Base-by-base conservation (phyloP, 768 basidiomycete genomes). In the Pisolithus marmoratus region DNA sequence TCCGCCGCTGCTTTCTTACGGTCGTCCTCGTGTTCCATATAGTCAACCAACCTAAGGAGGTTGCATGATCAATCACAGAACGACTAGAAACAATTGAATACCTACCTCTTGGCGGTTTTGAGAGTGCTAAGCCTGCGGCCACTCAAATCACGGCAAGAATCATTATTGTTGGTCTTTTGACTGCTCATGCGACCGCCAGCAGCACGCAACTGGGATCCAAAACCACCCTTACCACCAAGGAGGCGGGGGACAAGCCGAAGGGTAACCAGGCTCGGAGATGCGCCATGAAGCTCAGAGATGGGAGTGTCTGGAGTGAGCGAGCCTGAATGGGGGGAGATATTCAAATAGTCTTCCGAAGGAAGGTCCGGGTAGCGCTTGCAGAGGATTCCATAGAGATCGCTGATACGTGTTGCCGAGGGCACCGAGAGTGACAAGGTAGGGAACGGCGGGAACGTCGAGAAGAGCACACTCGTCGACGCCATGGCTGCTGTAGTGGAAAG, bases 101-200 rank as follows among this genome's bases (percentile, higher is more conserved):
- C 82, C 46, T 59, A 93, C 94, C 85, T 87, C 69, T 96, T 91
- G 1, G 95, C 96, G 60, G 97, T 94, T 70, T 97, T 96, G 63
- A 99, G 83, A 0, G 95, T 96, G 61, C 90, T 91, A 24, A 99
- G 73, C 55, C 94, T 75, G 46, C 95, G 74, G 2, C 95, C 95
- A 53, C 80, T 93, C 36, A 99, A 76, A 64, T 98, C 96, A 45
- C 96, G 74, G 66, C 94, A 96, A 8, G 90, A 90, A 65, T 98
- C 94, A 56, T 94, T 94, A 68, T 94, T 94, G 68, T 78, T 94
- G 22, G 92, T 93, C 75, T 93, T 93, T 73, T 94, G 91, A 59
- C 86, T 89, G 63, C 88, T 91, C 96, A 99, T 99, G 29, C 95
- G 81, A 12, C 96, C 95, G 58, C 96, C 96, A 14, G 95, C 95